Base-by-base conservation (phyloP, 2,329 filamentous ascomycete genomes). In the Huntiella abstrusa region DNA sequence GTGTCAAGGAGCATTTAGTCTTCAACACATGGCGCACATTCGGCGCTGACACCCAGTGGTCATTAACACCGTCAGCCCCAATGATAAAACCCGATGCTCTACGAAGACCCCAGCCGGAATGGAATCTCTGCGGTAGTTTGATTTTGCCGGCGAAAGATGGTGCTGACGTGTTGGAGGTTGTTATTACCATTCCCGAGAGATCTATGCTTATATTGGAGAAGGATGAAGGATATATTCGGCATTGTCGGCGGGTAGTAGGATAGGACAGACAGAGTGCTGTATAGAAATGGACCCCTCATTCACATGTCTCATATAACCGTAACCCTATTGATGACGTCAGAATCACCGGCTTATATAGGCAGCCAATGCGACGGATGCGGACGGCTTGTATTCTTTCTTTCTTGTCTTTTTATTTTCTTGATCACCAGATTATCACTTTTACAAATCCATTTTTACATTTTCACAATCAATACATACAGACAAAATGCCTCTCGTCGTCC, bases 401-500 rank as follows among this genome's bases (percentile, higher is more conserved):
- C 17, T 17, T 17, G 17, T 17, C 17, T 17, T 17, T 15, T 38
- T 35, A 35, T 35, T 35, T 35, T 4, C 33, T 12, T 13, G 4
- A 35, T 35, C 33, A 35, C 33, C 3, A 35, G 5, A 35, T 35
- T 11, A 11, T 17, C 4, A 17, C 17, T 17, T 17, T 3, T 17
- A 5, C 4, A 17, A 17, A 17, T 17, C 17, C 1, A 17, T 17
- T 17, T 17, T 17, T 5, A 5, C 4, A 17, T 1, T 17, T 17
- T 17, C 17, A 17, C 17, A 17, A 17, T 1, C 17, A 2, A 17
- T 17, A 2, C n/a, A n/a, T n/a, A n/a, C n/a, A n/a, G n/a, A n/a
- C 22, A 45, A 15, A 62, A 77, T 80, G 75, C 75, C 75, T 71
- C 74, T 79, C 61, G 66, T 79, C 54, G 67, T 76, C 13, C 73